phyloP scores from a whole-genome alignment of 768 basidiomycete genomes.

The Suillus decipiens region DNA sequence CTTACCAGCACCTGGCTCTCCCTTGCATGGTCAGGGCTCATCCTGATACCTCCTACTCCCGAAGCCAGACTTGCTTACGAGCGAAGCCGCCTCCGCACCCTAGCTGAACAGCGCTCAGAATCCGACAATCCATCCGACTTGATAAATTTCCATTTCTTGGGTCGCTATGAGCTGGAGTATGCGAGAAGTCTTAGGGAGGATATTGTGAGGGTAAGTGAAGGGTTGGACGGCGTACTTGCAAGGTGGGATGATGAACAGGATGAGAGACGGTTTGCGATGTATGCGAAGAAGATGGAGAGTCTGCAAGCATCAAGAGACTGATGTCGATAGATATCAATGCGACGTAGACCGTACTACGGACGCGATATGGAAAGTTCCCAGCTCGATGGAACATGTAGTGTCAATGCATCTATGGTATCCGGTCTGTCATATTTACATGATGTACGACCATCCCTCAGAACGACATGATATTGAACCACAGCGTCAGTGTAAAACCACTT shows the following conservation, averaged over 20 bases:
- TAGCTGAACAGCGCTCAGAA: constrained; percentile 22
- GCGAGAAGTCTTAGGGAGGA: constrained; percentile 22
- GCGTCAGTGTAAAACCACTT: too few species aligned
- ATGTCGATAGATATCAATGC: not conserved
- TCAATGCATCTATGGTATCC: not conserved
- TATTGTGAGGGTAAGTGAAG: constrained; percentile 15
- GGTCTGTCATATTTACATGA: not conserved
- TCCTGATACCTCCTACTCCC: constrained; percentile 36
- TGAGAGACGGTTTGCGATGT: constrained; percentile 26
- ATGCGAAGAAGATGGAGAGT: constrained; percentile 29
- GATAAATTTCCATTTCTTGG: constrained; percentile 28
- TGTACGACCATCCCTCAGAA: too few species aligned
- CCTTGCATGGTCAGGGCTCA: constrained; percentile 38
- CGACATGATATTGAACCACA: too few species aligned
- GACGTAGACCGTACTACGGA: not conserved
- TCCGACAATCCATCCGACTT: constrained; percentile 29
- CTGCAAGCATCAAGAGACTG: constrained; percentile 12
- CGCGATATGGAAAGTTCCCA: not conserved
- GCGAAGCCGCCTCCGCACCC: constrained; percentile 31
- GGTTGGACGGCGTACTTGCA: constrained; percentile 20
- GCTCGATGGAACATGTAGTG: not conserved
- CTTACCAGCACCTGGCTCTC: constrained; percentile 52
- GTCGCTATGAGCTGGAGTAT: constrained; percentile 23
- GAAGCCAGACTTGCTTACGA: constrained; percentile 41
- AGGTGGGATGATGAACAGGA: constrained; percentile 33